A percentile compares a stretch with the other conserved stretches of the same genome.
phyloP scores from a whole-genome alignment of 345 rosid species.

The Laguncularia racemosa region DNA sequence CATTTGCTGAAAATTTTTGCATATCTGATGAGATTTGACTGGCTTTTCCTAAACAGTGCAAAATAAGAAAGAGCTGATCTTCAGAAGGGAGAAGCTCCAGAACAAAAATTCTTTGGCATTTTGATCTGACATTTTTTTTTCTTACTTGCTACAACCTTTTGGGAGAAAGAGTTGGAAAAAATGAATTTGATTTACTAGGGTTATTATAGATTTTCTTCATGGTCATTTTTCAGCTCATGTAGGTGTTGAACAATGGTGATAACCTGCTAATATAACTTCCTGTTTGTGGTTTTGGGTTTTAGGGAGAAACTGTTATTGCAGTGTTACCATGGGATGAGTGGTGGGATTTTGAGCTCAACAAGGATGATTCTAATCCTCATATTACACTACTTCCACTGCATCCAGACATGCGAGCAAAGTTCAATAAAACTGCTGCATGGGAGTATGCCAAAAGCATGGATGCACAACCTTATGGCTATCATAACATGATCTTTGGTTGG shows the following conservation, averaged over 20 bases:
- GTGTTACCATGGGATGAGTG: conserved; percentile 94
- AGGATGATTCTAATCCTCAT: conserved; percentile 88
- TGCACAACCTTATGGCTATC: conserved; percentile 90
- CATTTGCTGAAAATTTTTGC: too few species aligned
- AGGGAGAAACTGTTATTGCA: conserved; percentile 91
- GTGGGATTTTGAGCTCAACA: conserved; percentile 96
- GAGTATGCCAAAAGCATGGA: conserved; percentile 88
- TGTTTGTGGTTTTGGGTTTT: not conserved
- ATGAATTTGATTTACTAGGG: too few species aligned
- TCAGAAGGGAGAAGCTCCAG: too few species aligned
- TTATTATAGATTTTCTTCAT: too few species aligned
- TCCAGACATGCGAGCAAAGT: conserved; percentile 78
- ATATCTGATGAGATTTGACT: too few species aligned
- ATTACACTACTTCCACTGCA: conserved; percentile 88
- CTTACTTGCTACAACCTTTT: too few species aligned
- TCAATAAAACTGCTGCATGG: conserved; percentile 95
- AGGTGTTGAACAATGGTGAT: not conserved
- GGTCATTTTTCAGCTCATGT: not conserved
- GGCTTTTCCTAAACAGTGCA: too few species aligned
- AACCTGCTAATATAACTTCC: not conserved
- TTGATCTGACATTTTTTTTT: too few species aligned
- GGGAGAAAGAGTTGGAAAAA: too few species aligned
- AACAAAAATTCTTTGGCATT: too few species aligned
- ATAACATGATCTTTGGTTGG: conserved; percentile 99
- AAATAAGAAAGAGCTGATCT: too few species aligned